Base-by-base conservation (phyloP, 768 basidiomycete species). In the Mycena haematopus region DNA sequence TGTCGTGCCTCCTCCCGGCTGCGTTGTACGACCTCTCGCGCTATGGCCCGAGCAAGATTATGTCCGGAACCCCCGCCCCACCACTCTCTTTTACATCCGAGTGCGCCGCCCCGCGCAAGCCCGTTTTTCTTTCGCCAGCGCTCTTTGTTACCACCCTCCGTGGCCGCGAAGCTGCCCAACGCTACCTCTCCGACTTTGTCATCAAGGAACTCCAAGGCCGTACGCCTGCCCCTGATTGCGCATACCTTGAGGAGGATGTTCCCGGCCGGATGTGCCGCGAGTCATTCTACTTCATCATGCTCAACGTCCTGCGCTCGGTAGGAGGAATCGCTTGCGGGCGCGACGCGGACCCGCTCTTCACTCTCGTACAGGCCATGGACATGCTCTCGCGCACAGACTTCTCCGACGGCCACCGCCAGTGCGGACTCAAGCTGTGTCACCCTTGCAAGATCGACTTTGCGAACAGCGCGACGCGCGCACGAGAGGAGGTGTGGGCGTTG, bases 1-100 rank as follows among this genome's bases (percentile, higher is more conserved):
- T 90, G 0, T 76, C 80, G 14, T 75, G 81, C 6, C 71, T 92
- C 58, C 81, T 92, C n/a, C 84, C 88, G 4, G 78, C 88, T 24
- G 91, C 90, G 0, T 83, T 90, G 68, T 92, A 91, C 71, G 90
- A 92, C 65, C 80, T 92, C 50, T 84, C 87, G 2, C 81, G 91
- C 45, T 91, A 91, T 64, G 88, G 84, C 0, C 87, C 89, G 0
- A 87, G 87, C 74, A 85, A 84, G 72, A 89, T 91, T 63, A 75
- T 88, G 68, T 51, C 76, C 0, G 90, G 90, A 2, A 78, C 86
- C 0, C 70, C 74, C 13, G 62, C 74, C 1, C 73, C 77, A 0
- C 71, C 76, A 0, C 70, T 72, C 59, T 73, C 70, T 8, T 75
- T 72, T 69, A 76, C 72, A 15, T 63, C n/a, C 38, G 73, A 68